These are phyloP conservation scores for Coemansia sp. DNA, from an alignment of 192 early-diverging fungal genomes.

Conservation along the genomic window DNA sequence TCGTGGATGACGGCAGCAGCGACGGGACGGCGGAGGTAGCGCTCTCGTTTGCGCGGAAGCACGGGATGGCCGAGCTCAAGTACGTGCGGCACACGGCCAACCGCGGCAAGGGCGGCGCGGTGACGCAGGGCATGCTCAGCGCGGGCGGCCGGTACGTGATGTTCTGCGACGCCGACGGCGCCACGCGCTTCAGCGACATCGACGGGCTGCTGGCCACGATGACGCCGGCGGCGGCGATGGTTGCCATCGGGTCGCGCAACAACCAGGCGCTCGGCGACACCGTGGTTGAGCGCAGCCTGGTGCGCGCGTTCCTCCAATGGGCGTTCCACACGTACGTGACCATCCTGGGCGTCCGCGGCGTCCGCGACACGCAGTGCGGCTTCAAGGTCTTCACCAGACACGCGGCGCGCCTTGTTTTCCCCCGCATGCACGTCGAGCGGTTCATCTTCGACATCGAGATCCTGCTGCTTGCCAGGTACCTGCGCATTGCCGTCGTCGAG, in stretches of 20 bases:
- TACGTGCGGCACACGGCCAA: constrained; percentile 79
- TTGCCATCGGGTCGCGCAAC: constrained; percentile 89
- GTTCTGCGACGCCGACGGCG: constrained; percentile 97
- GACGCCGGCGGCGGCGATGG: constrained; percentile 30
- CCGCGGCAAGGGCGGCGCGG: constrained; percentile 91
- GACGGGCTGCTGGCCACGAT: constrained; percentile 59
- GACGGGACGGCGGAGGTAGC: constrained; percentile 76
- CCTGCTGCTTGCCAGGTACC: constrained; percentile 74
- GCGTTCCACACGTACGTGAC: constrained; percentile 90
- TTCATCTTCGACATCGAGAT: constrained; percentile 99
- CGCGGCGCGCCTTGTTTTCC: constrained; percentile 75
- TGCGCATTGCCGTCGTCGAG: constrained; percentile 77
- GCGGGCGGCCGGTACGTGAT: constrained; percentile 73
- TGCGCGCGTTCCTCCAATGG: constrained; percentile 93
- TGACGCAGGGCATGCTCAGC: constrained; percentile 85
- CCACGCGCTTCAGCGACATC: constrained; percentile 88
- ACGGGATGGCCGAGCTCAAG: constrained; percentile 61
- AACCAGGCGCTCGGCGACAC: constrained; percentile 71
- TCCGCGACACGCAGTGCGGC: constrained; percentile 97
- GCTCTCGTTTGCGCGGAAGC: constrained; percentile 62
- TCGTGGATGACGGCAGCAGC: constrained; percentile 90
- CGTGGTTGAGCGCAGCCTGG: constrained; percentile 75
- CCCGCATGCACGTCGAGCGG: constrained; percentile 90
- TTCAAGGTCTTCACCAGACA: constrained; percentile 91
- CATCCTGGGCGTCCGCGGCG: constrained; percentile 80